Base-by-base conservation (phyloP, 2,329 filamentous ascomycete genomes). In the Verticillium nubilum region DNA sequence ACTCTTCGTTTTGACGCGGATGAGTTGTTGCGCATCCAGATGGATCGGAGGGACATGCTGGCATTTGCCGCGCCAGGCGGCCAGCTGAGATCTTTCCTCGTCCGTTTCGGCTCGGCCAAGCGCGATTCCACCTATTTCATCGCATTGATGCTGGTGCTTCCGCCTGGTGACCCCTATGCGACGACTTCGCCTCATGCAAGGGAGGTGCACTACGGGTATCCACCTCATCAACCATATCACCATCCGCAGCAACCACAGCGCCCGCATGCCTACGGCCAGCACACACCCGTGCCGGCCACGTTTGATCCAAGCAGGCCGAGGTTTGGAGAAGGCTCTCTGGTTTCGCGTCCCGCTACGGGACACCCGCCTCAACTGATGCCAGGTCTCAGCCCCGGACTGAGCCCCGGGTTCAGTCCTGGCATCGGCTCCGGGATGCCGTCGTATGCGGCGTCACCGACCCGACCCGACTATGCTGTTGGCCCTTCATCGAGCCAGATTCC, bases 121-220 rank as follows among this genome's bases (percentile, higher is more conserved):
- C 80, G 81, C 62, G 82, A 84, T 4, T 85, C 84, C 42, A 84
- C 86, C 60, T 88, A 85, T 68, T 87, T 87, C 64, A 78, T 88
- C 50, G 81, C 86, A 7, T 65, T 87, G 58, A 64, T 79, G 47
- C 67, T 86, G 60, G 73, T 65, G 27, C 63, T 75, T 0, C 68
- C 70, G 1, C 61, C 72, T 2, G 74, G 75, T 37, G 69, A 73
- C 52, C 71, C 76, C 28, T 79, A 80, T 57, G 75, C 76, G 3
- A 76, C 78, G 2, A 77, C 78, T 4, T 78, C 80, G 13, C 76
- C 76, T 17, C 75, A 80, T 57, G 64, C 73, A 12, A 72, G 78
- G 59, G 78, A 82, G 19, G 66, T 74, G 52, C 70, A 72, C 17
- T 77, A 77, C 58, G 68, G 73, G 3, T 81, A 78, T 62, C 77